Base-by-base conservation (phyloP, 2,329 filamentous ascomycete genomes). In the Dactylellina haptotyla region DNA sequence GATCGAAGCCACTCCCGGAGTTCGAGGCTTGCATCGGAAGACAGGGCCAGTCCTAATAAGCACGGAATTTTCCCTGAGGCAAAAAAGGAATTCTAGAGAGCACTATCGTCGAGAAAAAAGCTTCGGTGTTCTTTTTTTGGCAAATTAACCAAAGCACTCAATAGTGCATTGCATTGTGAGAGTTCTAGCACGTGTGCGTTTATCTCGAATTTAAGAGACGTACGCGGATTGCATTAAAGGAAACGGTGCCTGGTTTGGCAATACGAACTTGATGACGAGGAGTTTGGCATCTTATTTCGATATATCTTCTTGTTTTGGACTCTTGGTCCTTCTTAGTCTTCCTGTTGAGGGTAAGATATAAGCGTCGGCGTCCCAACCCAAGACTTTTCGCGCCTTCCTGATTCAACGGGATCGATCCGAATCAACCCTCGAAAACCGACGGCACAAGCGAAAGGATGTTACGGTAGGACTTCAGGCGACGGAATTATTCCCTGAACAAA, bases 141-240 rank as follows among this genome's bases (percentile, higher is more conserved):
- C n/a, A n/a, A n/a, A n/a, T n/a, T n/a, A n/a, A n/a, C n/a, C n/a
- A n/a, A 72, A 65, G 37, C 58, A 54, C 67, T 72, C 53, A n/a
- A 30, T n/a, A n/a, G n/a, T n/a, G n/a, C 34, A 20, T 41, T 48
- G n/a, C 8, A 39, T 34, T 39, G 26, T 53, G 53, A 61, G 26
- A 63, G 20, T n/a, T n/a, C 23, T 20, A 14, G 37, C 67, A 72
- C 67, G 59, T 65, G 67, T n/a, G n/a, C n/a, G n/a, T n/a, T n/a
- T n/a, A n/a, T n/a, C n/a, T n/a, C n/a, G n/a, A n/a, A n/a, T n/a
- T n/a, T n/a, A n/a, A 16, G 26, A 20, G 18, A 56, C 30, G 59
- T 54, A 61, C n/a, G 54, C 56, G 25, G 53, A 32, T n/a, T n/a
- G n/a, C n/a, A 46, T 50, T 57, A 30, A 59, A 3, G 46, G 64